phyloP scores from a whole-genome alignment of 805 yeast genomes.

The Komagataella pseudopastoris region DNA sequence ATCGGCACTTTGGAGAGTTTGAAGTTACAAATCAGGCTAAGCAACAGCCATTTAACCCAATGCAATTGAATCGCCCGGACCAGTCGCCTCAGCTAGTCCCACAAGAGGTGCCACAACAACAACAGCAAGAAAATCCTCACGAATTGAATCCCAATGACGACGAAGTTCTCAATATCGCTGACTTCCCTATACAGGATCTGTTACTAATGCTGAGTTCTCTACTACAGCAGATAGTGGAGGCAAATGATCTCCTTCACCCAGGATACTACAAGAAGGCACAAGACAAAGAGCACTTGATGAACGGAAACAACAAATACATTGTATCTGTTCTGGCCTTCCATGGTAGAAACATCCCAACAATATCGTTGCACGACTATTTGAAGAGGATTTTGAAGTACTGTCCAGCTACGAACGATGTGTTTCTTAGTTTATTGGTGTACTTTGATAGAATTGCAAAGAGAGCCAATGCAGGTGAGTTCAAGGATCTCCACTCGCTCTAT shows the following conservation, averaged over 20 bases:
- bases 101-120: constrained; percentile 9
- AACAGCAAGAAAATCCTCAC: constrained; percentile 4
- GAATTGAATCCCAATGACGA: constrained; percentile 3
- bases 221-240: constrained; percentile 75
- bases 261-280: constrained; percentile 36
- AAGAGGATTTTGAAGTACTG: constrained; percentile 89
- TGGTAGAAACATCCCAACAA: constrained; percentile 95
- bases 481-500: constrained; percentile 11
- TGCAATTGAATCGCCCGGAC: not conserved
- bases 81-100: constrained; percentile 4
- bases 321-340: constrained; percentile 81
- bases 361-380: constrained; percentile 77
- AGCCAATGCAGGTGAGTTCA: constrained; percentile 39
- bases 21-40: not conserved
- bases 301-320: constrained; percentile 31
- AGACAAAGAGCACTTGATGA: constrained; percentile 8
- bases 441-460: constrained; percentile 88
- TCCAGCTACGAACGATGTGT: constrained; percentile 97
- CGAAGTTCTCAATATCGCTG: constrained; percentile 62
- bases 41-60: not conserved
- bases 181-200: constrained; percentile 70
- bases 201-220: constrained; percentile 77
- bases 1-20: not conserved
- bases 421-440: constrained; percentile 77
- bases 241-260: constrained; percentile 76